Conservation (phyloP, 768 basidiomycete genomes). For the Pleurotus djamor region DNA sequence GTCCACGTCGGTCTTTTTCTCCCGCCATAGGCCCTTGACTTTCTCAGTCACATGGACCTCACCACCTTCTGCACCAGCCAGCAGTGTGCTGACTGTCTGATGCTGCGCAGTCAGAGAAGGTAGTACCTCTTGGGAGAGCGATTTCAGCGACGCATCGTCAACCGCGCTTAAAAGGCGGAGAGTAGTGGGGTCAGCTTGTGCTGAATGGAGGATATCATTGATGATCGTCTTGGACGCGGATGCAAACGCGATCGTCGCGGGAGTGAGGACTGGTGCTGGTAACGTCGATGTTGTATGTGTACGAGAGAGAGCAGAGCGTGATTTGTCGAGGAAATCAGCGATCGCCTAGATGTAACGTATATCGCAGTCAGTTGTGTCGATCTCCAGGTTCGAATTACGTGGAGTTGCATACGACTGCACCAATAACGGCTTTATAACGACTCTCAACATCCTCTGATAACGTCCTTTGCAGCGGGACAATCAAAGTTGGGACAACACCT, state of each 20-base stretch:
- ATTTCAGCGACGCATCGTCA: slow-evolving; percentile 46
- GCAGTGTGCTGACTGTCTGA: slow-evolving; percentile 43
- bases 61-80: slow-evolving; percentile 50
- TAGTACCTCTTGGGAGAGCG: slow-evolving; percentile 39
- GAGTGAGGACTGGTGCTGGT: slow-evolving; percentile 74
- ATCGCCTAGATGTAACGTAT: slow-evolving; percentile 47
- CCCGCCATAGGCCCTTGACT: slow-evolving; percentile 59
- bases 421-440: slow-evolving; percentile 77
- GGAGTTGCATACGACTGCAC: slow-evolving; percentile 53
- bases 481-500: slow-evolving; percentile 79
- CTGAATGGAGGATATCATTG: slow-evolving; percentile 61
- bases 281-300: slow-evolving; percentile 69
- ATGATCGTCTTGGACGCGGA: slow-evolving; percentile 49
- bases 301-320: slow-evolving; percentile 64
- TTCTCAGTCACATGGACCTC: slow-evolving; percentile 56
- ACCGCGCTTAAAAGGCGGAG: slow-evolving; percentile 61
- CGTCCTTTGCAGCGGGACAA: slow-evolving; percentile 81
- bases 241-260: slow-evolving; percentile 76
- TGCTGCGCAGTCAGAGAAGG: slow-evolving; percentile 45
- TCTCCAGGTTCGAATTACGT: too few relatives aligned
- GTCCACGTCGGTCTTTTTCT: slow-evolving; percentile 45
- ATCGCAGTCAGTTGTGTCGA: too few relatives aligned
- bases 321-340: slow-evolving; percentile 80
- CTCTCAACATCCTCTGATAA: slow-evolving; percentile 68
- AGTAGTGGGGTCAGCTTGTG: slow-evolving; percentile 59